Conservation (phyloP, 2,329 filamentous ascomycete genomes). For the Fusarium buharicum region DNA sequence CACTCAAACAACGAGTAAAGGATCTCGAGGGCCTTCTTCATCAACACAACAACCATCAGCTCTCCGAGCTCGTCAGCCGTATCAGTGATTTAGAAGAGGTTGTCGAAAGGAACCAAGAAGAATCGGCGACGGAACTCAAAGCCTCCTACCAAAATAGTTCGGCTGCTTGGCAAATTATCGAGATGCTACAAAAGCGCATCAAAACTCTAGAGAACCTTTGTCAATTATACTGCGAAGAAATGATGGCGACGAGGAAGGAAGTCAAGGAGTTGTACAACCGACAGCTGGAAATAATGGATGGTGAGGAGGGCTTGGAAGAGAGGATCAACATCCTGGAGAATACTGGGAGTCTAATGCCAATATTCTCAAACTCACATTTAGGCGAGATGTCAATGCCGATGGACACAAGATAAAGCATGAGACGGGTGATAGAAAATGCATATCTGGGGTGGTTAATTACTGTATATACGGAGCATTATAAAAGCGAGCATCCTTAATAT, state of each 20-base stretch:
- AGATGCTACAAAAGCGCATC: conserved; percentile 5
- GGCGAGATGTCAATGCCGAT: not conserved
- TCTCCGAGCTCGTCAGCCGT: not conserved
- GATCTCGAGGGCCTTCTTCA: not conserved
- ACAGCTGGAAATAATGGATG: conserved; percentile 23
- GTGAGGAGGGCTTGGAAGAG: conserved; percentile 21
- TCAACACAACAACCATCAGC: conserved; percentile 13
- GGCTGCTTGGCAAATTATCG: conserved; percentile 19
- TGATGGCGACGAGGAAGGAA: not conserved
- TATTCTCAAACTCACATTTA: not conserved
- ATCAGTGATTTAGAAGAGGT: conserved; percentile 14
- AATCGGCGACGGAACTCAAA: not conserved
- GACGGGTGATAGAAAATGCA: too few species aligned
- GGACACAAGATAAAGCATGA: not conserved
- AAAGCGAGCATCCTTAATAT: not conserved
- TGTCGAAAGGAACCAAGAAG: conserved; percentile 15
- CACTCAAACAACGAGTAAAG: conserved; percentile 3
- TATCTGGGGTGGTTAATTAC: not conserved
- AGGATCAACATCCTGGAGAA: conserved; percentile 12
- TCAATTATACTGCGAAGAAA: conserved; percentile 4
- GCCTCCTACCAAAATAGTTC: conserved; percentile 26
- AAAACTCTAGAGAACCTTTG: conserved; percentile 16
- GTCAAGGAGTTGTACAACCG: conserved; percentile 16
- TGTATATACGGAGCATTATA: not conserved
- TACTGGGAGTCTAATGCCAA: not conserved